A percentile compares a stretch with the other conserved stretches of the same genome.
These are phyloP conservation scores for Amanita pseudoporphyria DNA, from an alignment of 768 basidiomycete species.

Conservation along the genomic window DNA sequence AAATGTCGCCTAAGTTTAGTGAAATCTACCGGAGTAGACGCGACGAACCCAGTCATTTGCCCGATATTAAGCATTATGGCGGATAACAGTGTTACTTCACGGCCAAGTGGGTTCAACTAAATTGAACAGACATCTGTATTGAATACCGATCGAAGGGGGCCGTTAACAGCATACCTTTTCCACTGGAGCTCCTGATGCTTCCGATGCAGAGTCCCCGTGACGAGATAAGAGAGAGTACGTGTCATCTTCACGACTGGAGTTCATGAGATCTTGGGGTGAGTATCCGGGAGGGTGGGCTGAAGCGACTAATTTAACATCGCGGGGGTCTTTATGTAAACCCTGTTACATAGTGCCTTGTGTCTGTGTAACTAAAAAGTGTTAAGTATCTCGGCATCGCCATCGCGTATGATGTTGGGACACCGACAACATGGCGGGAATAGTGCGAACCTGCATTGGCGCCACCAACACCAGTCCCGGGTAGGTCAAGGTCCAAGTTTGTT, in stretches of 20 bases:
- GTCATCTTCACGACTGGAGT: background rate
- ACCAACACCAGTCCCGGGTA: too few species aligned
- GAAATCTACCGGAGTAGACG: background rate
- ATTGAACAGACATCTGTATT: background rate
- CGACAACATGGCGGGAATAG: too few species aligned
- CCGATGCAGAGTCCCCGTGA: background rate
- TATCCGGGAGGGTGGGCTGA: background rate
- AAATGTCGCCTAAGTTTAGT: background rate
- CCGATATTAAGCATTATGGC: conserved; percentile 28
- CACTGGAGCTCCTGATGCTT: background rate
- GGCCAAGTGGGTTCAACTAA: conserved; percentile 21
- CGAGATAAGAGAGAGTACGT: background rate
- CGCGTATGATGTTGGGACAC: too few species aligned
- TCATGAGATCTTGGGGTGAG: background rate
- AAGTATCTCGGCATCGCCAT: too few species aligned
- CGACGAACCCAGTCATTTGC: conserved; percentile 22
- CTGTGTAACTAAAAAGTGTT: too few species aligned
- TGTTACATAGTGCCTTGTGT: too few species aligned
- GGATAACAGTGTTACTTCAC: conserved; percentile 23
- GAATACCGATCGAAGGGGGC: too few species aligned
- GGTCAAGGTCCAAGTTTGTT: too few species aligned
- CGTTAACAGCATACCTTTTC: conserved; percentile 1
- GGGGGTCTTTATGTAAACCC: too few species aligned
- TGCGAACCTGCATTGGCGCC: too few species aligned
- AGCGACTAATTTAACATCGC: too few species aligned